Conservation (phyloP, 2,329 filamentous ascomycete species). For the Penicillium sclerotigenum region DNA sequence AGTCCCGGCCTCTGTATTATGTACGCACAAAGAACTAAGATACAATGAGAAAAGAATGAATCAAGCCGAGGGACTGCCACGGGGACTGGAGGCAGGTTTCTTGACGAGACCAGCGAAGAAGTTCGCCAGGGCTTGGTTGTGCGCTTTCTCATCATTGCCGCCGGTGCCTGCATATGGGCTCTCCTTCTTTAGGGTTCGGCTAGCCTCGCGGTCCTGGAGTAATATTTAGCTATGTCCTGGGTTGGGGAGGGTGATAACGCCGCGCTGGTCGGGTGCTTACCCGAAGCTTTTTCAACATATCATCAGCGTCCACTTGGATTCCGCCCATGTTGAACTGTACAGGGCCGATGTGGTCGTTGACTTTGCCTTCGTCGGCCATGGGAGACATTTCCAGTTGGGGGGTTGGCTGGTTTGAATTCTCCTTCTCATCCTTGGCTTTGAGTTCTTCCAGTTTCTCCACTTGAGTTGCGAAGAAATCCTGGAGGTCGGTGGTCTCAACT, state of each 20-base stretch:
- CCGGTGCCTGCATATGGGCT: conserved; percentile 29
- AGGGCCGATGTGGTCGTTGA: conserved; percentile 81
- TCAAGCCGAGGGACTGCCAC: conserved; percentile 37
- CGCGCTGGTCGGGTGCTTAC: conserved; percentile 46
- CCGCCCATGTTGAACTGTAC: conserved; percentile 98
- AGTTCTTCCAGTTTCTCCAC: conserved; percentile 69
- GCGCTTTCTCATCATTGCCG: conserved; percentile 46
- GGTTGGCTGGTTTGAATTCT: conserved; percentile 33
- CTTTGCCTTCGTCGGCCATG: conserved; percentile 42
- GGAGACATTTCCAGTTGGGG: conserved; percentile 38
- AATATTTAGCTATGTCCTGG: conserved; percentile 2
- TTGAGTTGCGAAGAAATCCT: conserved; percentile 73
- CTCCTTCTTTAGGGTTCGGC: conserved; percentile 38
- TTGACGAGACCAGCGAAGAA: conserved; percentile 61
- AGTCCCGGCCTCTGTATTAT: conserved; percentile 17
- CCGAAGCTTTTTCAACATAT: conserved; percentile 84
- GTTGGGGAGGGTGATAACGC: conserved; percentile 3
- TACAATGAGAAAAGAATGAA: conserved; percentile 17
- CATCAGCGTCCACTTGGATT: conserved; percentile 91
- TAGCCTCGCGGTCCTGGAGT: conserved; percentile 45
- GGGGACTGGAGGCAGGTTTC: conserved; percentile 42
- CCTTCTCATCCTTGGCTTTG: conserved; percentile 54
- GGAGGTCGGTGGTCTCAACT: conserved; percentile 68
- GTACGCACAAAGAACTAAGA: conserved; percentile 26
- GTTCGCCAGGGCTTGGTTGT: conserved; percentile 58